A percentile compares a stretch with the other conserved stretches of the same genome.
Evolutionary conservation across 2,329 filamentous ascomycete species (phyloP).

Genomic region (Leptographium wingfieldii): DNA sequence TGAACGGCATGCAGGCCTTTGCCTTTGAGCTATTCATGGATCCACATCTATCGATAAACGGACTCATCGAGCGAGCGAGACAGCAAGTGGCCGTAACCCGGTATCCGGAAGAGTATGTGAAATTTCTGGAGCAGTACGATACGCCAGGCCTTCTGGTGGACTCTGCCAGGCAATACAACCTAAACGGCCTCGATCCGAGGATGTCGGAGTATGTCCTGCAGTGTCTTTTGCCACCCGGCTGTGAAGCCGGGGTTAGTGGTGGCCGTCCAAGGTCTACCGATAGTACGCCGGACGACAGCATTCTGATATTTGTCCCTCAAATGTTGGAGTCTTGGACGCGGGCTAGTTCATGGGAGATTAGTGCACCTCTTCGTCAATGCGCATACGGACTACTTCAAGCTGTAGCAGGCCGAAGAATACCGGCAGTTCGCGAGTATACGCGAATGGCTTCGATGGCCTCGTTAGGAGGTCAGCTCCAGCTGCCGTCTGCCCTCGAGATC

Average conservation of each 20-base stretch:
- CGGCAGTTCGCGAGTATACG: slow-evolving; percentile 25
- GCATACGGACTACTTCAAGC: slow-evolving; percentile 24
- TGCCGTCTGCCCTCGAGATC: slow-evolving; percentile 14
- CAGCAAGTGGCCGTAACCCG: slow-evolving; percentile 6
- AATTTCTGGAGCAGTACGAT: slow-evolving; percentile 16
- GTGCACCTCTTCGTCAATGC: slow-evolving; percentile 21
- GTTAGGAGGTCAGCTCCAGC: slow-evolving; percentile 19
- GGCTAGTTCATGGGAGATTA: slow-evolving; percentile 27
- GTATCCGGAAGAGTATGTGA: slow-evolving; percentile 13
- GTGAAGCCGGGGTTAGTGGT: neutral
- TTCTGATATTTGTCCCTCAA: slow-evolving; percentile 27
- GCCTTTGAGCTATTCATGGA: slow-evolving; percentile 22
- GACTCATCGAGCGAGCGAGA: slow-evolving; percentile 15
- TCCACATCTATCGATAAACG: slow-evolving; percentile 12
- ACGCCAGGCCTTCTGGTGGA: neutral
- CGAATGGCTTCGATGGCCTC: slow-evolving; percentile 19
- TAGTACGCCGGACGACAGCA: slow-evolving; percentile 11
- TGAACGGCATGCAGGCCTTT: slow-evolving; percentile 15
- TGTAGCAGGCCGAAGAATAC: slow-evolving; percentile 7
- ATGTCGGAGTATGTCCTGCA: slow-evolving; percentile 16
- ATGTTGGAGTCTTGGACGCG: slow-evolving; percentile 25
- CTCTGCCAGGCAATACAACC: neutral
- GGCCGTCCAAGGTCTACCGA: slow-evolving; percentile 7
- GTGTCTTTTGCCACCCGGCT: slow-evolving; percentile 4
- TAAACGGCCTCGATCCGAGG: slow-evolving; percentile 16